Evolutionary conservation across 306 rosid genomes (phyloP).

Genomic region (Malus sylvestris): DNA sequence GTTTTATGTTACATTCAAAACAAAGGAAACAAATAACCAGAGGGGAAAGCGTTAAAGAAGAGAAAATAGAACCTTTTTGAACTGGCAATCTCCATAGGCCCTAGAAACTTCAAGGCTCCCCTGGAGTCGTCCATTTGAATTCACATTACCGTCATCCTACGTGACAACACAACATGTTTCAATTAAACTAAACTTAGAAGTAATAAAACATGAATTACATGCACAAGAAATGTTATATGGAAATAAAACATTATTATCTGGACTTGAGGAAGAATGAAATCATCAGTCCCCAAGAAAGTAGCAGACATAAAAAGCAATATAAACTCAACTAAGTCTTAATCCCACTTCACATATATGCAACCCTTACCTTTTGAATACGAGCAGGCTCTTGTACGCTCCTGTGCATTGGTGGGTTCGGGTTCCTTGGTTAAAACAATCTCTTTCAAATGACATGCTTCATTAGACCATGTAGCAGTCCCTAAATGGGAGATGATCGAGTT

Average conservation of each 20-base stretch:
- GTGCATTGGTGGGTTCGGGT: slow-evolving; percentile 83
- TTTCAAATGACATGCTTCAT: slow-evolving; percentile 42
- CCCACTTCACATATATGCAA: slow-evolving; percentile 5
- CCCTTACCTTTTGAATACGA: slow-evolving; percentile 69
- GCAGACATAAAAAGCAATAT: background rate
- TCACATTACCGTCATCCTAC: slow-evolving; percentile 84
- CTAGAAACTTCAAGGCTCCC: slow-evolving; percentile 92
- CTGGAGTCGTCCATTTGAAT: slow-evolving; percentile 75
- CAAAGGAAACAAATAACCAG: background rate
- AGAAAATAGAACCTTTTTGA: slow-evolving; percentile 58
- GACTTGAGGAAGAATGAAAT: background rate
- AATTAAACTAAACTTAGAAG: background rate
- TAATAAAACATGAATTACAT: background rate
- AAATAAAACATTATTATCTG: background rate
- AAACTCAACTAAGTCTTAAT: background rate
- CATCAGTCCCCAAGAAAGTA: background rate
- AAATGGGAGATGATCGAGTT: slow-evolving; percentile 30
- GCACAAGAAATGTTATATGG: background rate
- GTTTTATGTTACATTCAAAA: background rate
- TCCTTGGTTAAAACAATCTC: slow-evolving; percentile 87
- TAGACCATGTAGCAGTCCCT: slow-evolving; percentile 38
- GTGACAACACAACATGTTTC: slow-evolving; percentile 9
- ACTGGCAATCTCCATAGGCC: slow-evolving; percentile 77
- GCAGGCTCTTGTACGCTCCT: background rate
- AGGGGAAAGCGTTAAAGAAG: background rate